A percentile compares a stretch with the other conserved stretches of the same genome.
Evolutionary conservation across 2,329 filamentous ascomycete genomes (phyloP).

Genomic region (Purpureocillium lavendulum): DNA sequence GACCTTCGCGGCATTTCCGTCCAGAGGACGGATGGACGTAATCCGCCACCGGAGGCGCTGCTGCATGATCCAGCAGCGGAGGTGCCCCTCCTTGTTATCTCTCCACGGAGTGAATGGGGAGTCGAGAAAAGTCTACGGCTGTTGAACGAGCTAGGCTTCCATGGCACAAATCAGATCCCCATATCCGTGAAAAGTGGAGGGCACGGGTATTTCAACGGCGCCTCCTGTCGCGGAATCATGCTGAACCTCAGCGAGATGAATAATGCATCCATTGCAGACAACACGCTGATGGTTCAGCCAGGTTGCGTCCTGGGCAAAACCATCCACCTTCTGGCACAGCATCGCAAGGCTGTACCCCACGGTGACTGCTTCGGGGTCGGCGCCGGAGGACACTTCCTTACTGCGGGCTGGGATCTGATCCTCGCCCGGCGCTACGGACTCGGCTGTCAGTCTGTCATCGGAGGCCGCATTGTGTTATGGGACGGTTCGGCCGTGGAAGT

Average conservation of each 20-base stretch:
- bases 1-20: too few relatives aligned
- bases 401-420: background rate
- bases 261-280: background rate
- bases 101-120: too few relatives aligned
- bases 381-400: background rate
- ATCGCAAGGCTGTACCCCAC: background rate
- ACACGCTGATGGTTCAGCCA: background rate
- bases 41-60: too few relatives aligned
- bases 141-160: too few relatives aligned
- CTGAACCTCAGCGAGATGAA: background rate
- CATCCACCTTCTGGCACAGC: background rate
- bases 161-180: too few relatives aligned
- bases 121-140: too few relatives aligned
- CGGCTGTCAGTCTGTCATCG: background rate
- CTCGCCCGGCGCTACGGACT: background rate
- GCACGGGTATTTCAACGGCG: background rate
- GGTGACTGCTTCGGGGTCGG: background rate
- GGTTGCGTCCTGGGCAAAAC: background rate
- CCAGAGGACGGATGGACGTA: too few relatives aligned
- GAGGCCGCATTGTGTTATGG: background rate
- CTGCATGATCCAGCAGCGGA: too few relatives aligned
- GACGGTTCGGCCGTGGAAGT: background rate
- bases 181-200: background rate
- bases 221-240: background rate
- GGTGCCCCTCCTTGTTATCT: too few relatives aligned